Evolutionary conservation across 768 basidiomycete genomes (phyloP), one percentile per base, ranked within the genome.

Genomic region (Podaxis sp.): DNA sequence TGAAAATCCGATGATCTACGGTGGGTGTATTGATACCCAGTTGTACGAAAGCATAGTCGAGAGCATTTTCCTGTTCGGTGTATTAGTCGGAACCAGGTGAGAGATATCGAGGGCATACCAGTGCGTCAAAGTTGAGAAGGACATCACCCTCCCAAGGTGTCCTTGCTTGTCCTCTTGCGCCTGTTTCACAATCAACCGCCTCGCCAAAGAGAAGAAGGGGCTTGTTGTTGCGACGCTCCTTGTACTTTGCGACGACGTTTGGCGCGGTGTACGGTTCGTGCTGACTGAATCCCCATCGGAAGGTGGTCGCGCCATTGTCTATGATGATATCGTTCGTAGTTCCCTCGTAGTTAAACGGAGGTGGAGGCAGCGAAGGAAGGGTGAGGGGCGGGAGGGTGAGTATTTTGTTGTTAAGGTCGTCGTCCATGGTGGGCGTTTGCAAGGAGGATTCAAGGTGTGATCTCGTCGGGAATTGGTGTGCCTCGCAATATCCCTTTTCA

Each of bases 141-240:
- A 97, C 87, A 70, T 99, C 97, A 7, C 94, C 95, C 72, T 99
- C 97, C 89, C 92, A 99, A 58, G 96, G 89, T 0, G 86, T 87
- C 69, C 86, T 88, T 6, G 87, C 82, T 71, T 92, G 91, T 1
- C 86, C 84, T 68, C 89, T 84, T 62, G 93, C 89, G 11, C 88
- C 90, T 44, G 89, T 90, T 72, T 99, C 97, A 12, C 87, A 80
- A 49, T 97, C 96, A 33, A 93, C 86, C 11, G 87, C 94, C 36
- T 90, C 87, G 0, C 97, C 97, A 62, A 96, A 96, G 12, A 99
- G 80, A 33, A 96, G 72, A n/a, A 96, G 77, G 0, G 88, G 89
- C 64, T 84, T 88, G 73, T 93, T 94, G 13, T 82, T 86, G 72
- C 87, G 90, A 67, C 96, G 84, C 68, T 99, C 97, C 73, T 93